Base-by-base conservation (phyloP, 2,329 filamentous ascomycete species). In the Diaporthe ilicicola region DNA sequence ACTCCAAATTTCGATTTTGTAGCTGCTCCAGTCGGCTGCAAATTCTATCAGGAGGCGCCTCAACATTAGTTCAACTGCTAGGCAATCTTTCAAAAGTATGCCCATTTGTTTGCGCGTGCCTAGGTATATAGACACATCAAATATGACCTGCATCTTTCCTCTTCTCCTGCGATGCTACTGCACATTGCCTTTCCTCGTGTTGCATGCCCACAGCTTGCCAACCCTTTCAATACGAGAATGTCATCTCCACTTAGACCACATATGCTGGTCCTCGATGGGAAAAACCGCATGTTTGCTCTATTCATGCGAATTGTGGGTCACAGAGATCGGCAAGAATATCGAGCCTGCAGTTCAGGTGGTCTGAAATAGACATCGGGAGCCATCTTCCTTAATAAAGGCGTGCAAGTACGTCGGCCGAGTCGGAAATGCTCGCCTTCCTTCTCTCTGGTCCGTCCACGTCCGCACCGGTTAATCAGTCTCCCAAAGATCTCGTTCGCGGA, bases 141-240 rank as follows among this genome's bases (percentile, higher is more conserved):
- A 62, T 5, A 5, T 24, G 7, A 46, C 24, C 24, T 19, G 42
- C 17, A 13, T 15, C 13, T 12, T 15, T 29, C 4, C 24, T 46
- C 27, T 32, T 46, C 9, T 44, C 39, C 17, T 6, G 17, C 8
- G 24, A 46, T 62, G 39, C 39, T 32, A 46, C 56, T 46, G 56
- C 12, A 46, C 56, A 62, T 48, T 34, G 29, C 59, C 34, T 13
- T 48, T 48, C 42, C 59, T 48, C 42, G 55, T 61, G 59, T 62
- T 48, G 12, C 27, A 22, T 48, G 4, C 24, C 39, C 39, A 46
- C 39, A 34, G 42, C 27, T 8, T 34, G 59, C 59, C 59, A 62
- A 62, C 42, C 42, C 59, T 34, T 12, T 9, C 27, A 48, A 62
- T 62, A 62, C 59, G 59, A 62, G 59, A 48, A 62, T 62, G 27